These are phyloP conservation scores for Ogataea naganishii DNA, from an alignment of 805 yeast genomes.

Conservation along the genomic window DNA sequence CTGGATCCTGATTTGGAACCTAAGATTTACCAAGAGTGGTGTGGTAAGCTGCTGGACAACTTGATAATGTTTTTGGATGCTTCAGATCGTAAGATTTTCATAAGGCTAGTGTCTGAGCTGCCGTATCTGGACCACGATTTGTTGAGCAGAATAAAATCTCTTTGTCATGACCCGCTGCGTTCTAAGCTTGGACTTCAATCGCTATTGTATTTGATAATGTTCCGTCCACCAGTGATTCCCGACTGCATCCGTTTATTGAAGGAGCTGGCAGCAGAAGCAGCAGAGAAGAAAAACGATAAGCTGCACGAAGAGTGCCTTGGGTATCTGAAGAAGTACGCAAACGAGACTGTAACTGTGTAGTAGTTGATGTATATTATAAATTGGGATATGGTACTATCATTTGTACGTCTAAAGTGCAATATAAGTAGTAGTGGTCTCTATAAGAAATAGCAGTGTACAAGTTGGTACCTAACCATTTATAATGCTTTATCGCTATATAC, in stretches of 20 bases:
- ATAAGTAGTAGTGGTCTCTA: too few species aligned
- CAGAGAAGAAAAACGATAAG: slow-evolving; percentile 32
- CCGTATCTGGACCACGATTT: slow-evolving; percentile 64
- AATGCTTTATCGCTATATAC: too few species aligned
- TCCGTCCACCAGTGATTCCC: slow-evolving; percentile 75
- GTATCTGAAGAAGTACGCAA: slow-evolving; percentile 40
- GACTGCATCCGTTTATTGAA: slow-evolving; percentile 40
- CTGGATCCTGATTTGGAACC: slow-evolving; percentile 9
- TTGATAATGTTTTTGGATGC: slow-evolving; percentile 80
- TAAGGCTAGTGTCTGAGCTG: slow-evolving; percentile 78
- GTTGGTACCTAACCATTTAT: too few species aligned
- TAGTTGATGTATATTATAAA: too few species aligned
- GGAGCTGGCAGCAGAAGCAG: slow-evolving; percentile 33
- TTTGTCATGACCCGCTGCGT: slow-evolving; percentile 83
- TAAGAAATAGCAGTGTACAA: too few species aligned
- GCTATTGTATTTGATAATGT: slow-evolving; percentile 75
- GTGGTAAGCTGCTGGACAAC: slow-evolving; percentile 62
- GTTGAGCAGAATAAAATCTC: slow-evolving; percentile 55
- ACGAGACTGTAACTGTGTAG: too few species aligned
- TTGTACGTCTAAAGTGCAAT: too few species aligned
- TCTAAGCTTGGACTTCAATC: slow-evolving; percentile 74
- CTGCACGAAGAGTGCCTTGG: slow-evolving; percentile 37
- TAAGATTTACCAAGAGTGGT: slow-evolving; percentile 54
- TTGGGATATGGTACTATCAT: too few species aligned
- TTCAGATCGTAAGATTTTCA: slow-evolving; percentile 69